Evolutionary conservation across 306 rosid species (phyloP).

Genomic region (Trifolium dubium): DNA sequence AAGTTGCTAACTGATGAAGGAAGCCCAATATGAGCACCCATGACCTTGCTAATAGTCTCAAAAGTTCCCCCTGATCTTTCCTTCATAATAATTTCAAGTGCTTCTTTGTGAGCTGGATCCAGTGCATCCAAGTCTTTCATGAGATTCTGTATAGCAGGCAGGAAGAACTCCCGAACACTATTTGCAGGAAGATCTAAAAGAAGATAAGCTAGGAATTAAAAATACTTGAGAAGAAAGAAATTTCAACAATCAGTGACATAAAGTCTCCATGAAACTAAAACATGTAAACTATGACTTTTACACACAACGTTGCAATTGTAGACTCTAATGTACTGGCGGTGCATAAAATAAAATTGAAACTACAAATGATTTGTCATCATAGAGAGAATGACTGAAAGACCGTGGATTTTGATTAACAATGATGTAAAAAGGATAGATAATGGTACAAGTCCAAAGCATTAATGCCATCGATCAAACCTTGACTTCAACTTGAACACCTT

Average conservation of each 20-base stretch:
- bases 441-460: background rate
- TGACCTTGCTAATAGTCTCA: conserved; percentile 85
- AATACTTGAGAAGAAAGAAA: conserved; percentile 18
- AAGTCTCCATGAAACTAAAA: conserved; percentile 20
- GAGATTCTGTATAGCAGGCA: conserved; percentile 87
- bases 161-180: conserved; percentile 74
- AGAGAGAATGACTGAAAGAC: background rate
- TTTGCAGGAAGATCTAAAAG: conserved; percentile 74
- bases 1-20: conserved; percentile 83
- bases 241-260: background rate
- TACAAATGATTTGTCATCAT: conserved; percentile 19
- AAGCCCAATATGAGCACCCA: conserved; percentile 90
- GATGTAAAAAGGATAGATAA: background rate
- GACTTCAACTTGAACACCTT: background rate
- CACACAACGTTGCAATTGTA: conserved; percentile 17
- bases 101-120: conserved; percentile 99
- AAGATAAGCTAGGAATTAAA: conserved; percentile 35
- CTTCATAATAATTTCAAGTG: conserved; percentile 93
- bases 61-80: conserved; percentile 96
- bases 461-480: conserved; percentile 2
- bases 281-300: conserved; percentile 22
- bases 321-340: conserved; percentile 4
- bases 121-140: conserved; percentile 75
- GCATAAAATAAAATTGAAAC: conserved; percentile 26
- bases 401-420: conserved; percentile 14